These are phyloP conservation scores for Margaritispora aquatica DNA, from an alignment of 495 filamentous ascomycete species.

Conservation along the genomic window DNA sequence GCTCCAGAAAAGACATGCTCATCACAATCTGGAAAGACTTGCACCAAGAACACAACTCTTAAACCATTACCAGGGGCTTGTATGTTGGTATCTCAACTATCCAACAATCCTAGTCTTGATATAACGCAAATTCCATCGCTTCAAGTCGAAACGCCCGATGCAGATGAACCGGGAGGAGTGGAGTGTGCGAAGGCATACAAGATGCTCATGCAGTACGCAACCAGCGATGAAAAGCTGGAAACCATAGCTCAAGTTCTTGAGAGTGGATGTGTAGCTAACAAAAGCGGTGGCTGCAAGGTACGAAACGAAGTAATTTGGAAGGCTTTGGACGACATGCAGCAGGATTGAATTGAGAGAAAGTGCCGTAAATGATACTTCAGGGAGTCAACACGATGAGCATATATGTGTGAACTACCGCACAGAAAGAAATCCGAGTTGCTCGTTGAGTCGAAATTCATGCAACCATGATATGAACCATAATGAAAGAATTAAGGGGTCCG, in stretches of 20 bases:
- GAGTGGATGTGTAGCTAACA: not conserved
- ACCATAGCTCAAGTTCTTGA: not conserved
- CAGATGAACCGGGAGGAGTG: not conserved
- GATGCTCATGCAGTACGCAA: not conserved
- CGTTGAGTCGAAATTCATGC: too few relatives aligned
- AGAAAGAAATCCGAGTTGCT: too few relatives aligned
- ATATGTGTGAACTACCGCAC: too few relatives aligned
- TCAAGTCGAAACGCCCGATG: not conserved
- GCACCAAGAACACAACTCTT: not conserved
- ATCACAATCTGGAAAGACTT: not conserved
- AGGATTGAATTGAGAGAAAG: not conserved
- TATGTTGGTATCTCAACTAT: slow-evolving; percentile 4
- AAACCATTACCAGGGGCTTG: not conserved
- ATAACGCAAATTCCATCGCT: not conserved
- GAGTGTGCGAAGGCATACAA: not conserved
- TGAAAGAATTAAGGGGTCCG: too few relatives aligned
- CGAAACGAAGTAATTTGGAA: slow-evolving; percentile 20
- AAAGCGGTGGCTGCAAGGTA: slow-evolving; percentile 22
- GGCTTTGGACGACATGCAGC: slow-evolving; percentile 18
- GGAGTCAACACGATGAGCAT: too few relatives aligned
- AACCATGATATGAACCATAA: too few relatives aligned
- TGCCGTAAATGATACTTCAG: too few relatives aligned
- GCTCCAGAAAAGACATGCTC: not conserved
- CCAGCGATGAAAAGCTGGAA: not conserved
- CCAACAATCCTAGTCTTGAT: not conserved